phyloP scores from a whole-genome alignment of 345 rosid genomes.

The Citrus medica region DNA sequence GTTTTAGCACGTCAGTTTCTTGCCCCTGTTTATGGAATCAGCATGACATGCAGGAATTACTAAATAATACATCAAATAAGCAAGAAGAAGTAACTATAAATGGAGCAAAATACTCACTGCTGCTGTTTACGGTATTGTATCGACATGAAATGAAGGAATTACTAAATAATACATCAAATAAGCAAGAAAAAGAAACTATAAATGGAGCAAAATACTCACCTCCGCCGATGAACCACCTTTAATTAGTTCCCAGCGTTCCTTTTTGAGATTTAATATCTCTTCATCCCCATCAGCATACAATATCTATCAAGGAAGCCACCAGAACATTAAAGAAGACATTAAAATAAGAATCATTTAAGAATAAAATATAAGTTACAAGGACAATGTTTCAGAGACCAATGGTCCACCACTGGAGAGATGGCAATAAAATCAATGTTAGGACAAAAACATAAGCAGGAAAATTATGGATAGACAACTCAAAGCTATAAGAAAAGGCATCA shows the following conservation, averaged over 20 bases:
- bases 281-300: slow-evolving; percentile 67
- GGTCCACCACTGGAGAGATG: neutral
- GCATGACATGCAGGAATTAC: neutral
- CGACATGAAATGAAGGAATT: neutral
- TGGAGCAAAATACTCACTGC: slow-evolving; percentile 23
- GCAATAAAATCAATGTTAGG: neutral
- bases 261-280: slow-evolving; percentile 54
- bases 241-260: slow-evolving; percentile 52
- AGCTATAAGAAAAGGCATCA: neutral
- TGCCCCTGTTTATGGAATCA: slow-evolving; percentile 30
- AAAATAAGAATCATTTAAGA: neutral
- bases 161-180: slow-evolving; percentile 6
- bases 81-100: slow-evolving; percentile 15
- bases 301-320: slow-evolving; percentile 35
- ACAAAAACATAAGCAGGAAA: neutral
- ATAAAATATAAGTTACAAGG: neutral
- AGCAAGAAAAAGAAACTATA: slow-evolving; percentile 10
- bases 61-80: slow-evolving; percentile 3
- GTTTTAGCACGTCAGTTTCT: slow-evolving; percentile 33
- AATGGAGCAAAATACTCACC: slow-evolving; percentile 24
- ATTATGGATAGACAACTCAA: neutral
- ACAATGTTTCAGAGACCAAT: neutral
- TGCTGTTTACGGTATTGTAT: slow-evolving; percentile 9
- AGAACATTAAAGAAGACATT: slow-evolving; percentile 3
- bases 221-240: slow-evolving; percentile 22